Conservation (phyloP, 306 rosid genomes). For the Quercus wislizeni region DNA sequence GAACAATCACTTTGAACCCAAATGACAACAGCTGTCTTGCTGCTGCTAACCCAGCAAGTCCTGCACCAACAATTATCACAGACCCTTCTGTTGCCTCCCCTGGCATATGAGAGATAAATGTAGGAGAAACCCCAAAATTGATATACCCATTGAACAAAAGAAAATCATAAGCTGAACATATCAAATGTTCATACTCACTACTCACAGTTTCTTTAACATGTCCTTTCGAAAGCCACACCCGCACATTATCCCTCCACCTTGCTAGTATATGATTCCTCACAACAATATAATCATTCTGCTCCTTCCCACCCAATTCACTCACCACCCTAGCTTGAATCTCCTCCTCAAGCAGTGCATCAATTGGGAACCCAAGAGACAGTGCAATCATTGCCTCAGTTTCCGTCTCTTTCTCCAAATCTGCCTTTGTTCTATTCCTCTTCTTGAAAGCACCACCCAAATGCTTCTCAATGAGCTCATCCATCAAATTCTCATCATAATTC, state of each 20-base stretch:
- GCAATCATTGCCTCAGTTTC: slow-evolving; percentile 96
- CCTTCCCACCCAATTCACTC: slow-evolving; percentile 71
- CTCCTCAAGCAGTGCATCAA: slow-evolving; percentile 77
- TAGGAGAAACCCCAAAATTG: slow-evolving; percentile 81
- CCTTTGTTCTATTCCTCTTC: slow-evolving; percentile 51
- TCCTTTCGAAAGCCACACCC: slow-evolving; percentile 71
- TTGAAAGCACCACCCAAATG: slow-evolving; percentile 60
- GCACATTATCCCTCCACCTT: slow-evolving; percentile 80
- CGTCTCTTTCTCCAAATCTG: slow-evolving; percentile 85
- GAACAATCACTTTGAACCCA: slow-evolving; percentile 73
- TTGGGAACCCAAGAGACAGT: slow-evolving; percentile 76
- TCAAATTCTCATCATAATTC: slow-evolving; percentile 69
- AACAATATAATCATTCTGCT: slow-evolving; percentile 90
- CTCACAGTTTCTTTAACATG: slow-evolving; percentile 78
- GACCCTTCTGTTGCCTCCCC: slow-evolving; percentile 66
- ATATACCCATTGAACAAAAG: slow-evolving; percentile 78
- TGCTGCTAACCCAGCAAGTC: slow-evolving; percentile 89
- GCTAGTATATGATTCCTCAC: slow-evolving; percentile 90
- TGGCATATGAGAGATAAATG: slow-evolving; percentile 52
- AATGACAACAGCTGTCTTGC: slow-evolving; percentile 89
- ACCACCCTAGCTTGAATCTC: slow-evolving; percentile 83
- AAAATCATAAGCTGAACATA: slow-evolving; percentile 75
- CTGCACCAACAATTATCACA: slow-evolving; percentile 81
- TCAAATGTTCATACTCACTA: slow-evolving; percentile 66
- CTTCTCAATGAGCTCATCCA: slow-evolving; percentile 75